Evolutionary conservation across 805 yeast genomes (phyloP).

Genomic region (Priceomyces haplophilus): DNA sequence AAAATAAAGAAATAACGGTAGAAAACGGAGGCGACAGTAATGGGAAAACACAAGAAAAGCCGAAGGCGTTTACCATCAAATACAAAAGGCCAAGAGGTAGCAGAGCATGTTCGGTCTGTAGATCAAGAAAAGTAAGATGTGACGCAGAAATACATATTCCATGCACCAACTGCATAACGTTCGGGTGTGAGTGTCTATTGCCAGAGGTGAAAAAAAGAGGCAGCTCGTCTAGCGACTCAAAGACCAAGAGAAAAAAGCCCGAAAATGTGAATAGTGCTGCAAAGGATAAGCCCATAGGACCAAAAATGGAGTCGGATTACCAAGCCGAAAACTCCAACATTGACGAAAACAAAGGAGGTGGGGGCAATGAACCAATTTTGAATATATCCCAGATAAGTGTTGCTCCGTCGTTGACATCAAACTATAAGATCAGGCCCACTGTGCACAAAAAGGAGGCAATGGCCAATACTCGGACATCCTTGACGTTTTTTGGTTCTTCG

Average conservation of each 20-base stretch:
- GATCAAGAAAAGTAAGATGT: constrained; percentile 77
- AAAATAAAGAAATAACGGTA: constrained; percentile 1
- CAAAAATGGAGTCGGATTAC: neutral
- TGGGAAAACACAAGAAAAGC: constrained; percentile 21
- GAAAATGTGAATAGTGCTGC: neutral
- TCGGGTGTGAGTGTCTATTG: constrained; percentile 66
- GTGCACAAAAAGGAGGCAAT: constrained; percentile 34
- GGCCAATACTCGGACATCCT: constrained; percentile 23
- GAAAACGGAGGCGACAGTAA: neutral
- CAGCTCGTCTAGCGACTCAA: constrained; percentile 17
- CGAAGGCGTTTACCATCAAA: constrained; percentile 44
- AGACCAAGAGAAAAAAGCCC: constrained; percentile 13
- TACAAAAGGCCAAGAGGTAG: constrained; percentile 60
- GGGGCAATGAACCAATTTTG: constrained; percentile 35
- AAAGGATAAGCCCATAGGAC: neutral
- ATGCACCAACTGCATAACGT: constrained; percentile 60
- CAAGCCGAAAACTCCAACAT: neutral
- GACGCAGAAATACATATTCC: constrained; percentile 57
- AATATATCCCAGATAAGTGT: constrained; percentile 41
- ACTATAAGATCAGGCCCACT: constrained; percentile 37
- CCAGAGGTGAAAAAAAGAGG: constrained; percentile 57
- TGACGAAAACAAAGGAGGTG: neutral
- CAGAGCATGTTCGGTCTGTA: constrained; percentile 75
- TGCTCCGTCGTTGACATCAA: constrained; percentile 43
- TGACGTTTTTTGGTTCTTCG: constrained; percentile 54